These are phyloP conservation scores for Hordeum marinum DNA, from an alignment of 176 grass and related monocot genomes.

Conservation along the genomic window DNA sequence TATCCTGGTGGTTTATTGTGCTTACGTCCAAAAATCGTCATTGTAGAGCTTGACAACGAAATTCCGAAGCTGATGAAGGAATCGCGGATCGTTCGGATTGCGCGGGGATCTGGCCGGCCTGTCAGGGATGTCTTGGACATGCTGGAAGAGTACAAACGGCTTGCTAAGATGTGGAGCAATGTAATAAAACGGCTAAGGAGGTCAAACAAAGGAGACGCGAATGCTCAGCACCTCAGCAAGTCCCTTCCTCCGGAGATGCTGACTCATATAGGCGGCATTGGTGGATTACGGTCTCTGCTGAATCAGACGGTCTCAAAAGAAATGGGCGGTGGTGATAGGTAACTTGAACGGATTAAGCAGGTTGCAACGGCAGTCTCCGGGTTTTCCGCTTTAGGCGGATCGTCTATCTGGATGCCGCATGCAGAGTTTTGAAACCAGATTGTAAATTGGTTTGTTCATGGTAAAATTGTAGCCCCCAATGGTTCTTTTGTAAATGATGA, in stretches of 20 bases:
- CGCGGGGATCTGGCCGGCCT: slow-evolving; percentile 61
- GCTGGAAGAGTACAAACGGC: slow-evolving; percentile 88
- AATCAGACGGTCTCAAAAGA: slow-evolving; percentile 92
- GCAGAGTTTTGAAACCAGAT: not conserved
- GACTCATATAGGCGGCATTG: slow-evolving; percentile 89
- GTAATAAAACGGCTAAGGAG: slow-evolving; percentile 79
- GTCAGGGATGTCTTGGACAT: slow-evolving; percentile 83
- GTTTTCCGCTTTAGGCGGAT: slow-evolving; percentile 13
- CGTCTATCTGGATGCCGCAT: not conserved
- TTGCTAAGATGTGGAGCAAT: slow-evolving; percentile 90
- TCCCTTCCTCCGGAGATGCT: slow-evolving; percentile 78
- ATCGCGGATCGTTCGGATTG: slow-evolving; percentile 61
- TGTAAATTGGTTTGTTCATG: not conserved
- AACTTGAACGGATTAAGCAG: slow-evolving; percentile 2
- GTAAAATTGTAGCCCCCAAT: too few species aligned
- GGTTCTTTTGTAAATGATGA: too few species aligned
- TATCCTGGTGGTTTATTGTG: not conserved
- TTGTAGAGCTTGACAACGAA: slow-evolving; percentile 79
- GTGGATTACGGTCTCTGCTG: slow-evolving; percentile 71
- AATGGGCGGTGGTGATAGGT: slow-evolving; percentile 36
- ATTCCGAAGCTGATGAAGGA: slow-evolving; percentile 86
- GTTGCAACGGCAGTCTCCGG: not conserved
- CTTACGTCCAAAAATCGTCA: not conserved
- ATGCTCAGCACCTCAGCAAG: slow-evolving; percentile 79
- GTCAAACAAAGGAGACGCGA: slow-evolving; percentile 80